These are phyloP conservation scores for Daldinia bambusicola DNA, from an alignment of 495 filamentous ascomycete species.

Conservation along the genomic window DNA sequence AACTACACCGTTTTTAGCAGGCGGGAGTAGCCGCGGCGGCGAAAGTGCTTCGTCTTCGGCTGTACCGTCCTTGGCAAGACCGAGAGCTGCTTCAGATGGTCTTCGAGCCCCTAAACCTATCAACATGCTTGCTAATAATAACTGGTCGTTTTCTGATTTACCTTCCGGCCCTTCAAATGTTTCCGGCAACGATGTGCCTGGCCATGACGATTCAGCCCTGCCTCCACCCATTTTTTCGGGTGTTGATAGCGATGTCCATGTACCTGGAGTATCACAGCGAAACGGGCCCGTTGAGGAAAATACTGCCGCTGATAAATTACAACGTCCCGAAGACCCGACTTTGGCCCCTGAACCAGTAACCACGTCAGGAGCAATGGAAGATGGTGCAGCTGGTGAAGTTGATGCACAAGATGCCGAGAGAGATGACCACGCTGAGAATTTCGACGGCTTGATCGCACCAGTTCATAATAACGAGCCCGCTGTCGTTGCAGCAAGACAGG, in stretches of 20 bases:
- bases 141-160: slow-evolving; percentile 57
- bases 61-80: slow-evolving; percentile 26
- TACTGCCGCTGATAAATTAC: background rate
- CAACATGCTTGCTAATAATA: slow-evolving; percentile 61
- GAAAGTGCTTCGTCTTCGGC: slow-evolving; percentile 20
- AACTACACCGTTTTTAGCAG: background rate
- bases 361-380: slow-evolving; percentile 6
- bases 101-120: slow-evolving; percentile 48
- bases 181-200: background rate
- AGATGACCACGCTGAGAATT: background rate
- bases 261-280: background rate
- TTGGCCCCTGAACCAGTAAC: background rate
- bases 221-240: background rate
- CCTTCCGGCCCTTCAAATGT: slow-evolving; percentile 26
- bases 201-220: background rate
- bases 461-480: slow-evolving; percentile 18
- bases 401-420: background rate
- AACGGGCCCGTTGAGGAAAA: background rate
- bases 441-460: background rate
- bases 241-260: background rate
- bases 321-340: background rate
- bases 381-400: background rate
- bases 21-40: background rate
- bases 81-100: slow-evolving; percentile 60
- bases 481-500: slow-evolving; percentile 33